These are phyloP conservation scores for Tetrastigma voinierianum DNA, from an alignment of 164 flowering plant genomes.

Conservation along the genomic window DNA sequence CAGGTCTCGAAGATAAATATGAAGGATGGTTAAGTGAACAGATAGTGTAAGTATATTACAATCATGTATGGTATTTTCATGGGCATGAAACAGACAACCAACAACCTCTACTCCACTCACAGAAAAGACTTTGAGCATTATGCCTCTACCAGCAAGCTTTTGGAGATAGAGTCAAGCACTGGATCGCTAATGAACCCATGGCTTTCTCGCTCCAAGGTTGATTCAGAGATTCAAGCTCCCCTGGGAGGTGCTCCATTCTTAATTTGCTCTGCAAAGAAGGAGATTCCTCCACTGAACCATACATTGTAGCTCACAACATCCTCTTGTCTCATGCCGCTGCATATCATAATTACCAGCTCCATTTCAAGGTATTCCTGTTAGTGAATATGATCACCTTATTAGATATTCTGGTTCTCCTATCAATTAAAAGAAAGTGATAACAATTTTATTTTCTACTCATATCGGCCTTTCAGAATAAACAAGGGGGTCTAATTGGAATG, in stretches of 20 bases:
- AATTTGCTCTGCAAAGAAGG: constrained; percentile 67
- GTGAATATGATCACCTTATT: neutral
- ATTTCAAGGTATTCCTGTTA: constrained; percentile 62
- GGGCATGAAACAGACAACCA: neutral
- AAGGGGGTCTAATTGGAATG: constrained; percentile 77
- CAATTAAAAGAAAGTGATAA: neutral
- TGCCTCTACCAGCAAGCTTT: constrained; percentile 73
- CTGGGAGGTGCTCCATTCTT: constrained; percentile 80
- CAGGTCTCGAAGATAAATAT: constrained; percentile 82
- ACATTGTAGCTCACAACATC: constrained; percentile 78
- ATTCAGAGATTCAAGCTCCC: constrained; percentile 84
- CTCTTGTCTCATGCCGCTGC: constrained; percentile 81
- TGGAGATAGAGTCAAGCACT: constrained; percentile 83
- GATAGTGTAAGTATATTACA: constrained; percentile 50
- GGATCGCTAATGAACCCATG: constrained; percentile 96
- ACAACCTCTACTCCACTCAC: constrained; percentile 14
- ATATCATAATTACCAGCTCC: constrained; percentile 50
- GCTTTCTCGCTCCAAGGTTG: constrained; percentile 72
- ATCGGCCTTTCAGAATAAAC: constrained; percentile 34
- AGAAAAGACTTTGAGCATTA: constrained; percentile 75
- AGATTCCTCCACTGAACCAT: constrained; percentile 80
- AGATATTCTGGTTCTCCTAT: neutral
- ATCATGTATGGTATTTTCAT: neutral
- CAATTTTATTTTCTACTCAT: neutral
- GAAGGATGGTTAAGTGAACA: constrained; percentile 68